Base-by-base conservation (phyloP, 2,329 filamentous ascomycete species). In the Chaetothyriales sp. region DNA sequence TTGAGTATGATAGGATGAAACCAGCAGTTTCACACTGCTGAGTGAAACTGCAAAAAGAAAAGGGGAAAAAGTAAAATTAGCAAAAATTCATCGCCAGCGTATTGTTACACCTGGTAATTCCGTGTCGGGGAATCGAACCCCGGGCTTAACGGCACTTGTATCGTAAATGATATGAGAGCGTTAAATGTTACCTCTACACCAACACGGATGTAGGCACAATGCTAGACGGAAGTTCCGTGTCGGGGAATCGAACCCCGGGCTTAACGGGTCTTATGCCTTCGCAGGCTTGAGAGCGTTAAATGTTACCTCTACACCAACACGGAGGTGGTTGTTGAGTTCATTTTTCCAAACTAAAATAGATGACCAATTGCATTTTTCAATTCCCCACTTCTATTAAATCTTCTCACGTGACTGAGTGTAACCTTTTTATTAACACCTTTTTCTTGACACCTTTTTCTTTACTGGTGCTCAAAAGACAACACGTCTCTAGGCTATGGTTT, bases 1-100 rank as follows among this genome's bases (percentile, higher is more conserved):
- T 50, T 69, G 48, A 56, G 42, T 32, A 32, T 42, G 19, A 49
- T 28, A 26, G 42, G 28, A 20, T 25, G 36, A 36, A 18, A 45
- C 28, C 28, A 36, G 10, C 25, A 48, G 15, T 39, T 15, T 39
- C 15, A 10, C 15, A 15, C 2, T 2, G 32, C 15, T 4, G 4
- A 15, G 10, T 39, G 15, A 39, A 15, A 10, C 32, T 4, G 15
- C 10, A 39, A 39, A 39, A 39, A 39, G 15, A 39, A 39, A 39
- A 39, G 10, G 15, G 10, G 5, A 39, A 39, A 39, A 39, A 15
- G 10, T 12, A 15, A 39, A 39, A 32, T 9, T 7, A 32, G 12
- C 9, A 32, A 32, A 32, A 9, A 32, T 9, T 7, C 28, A 32
- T 9, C 28, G 9, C 12, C 28, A 9, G 28, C 26, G 5, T 5